Evolutionary conservation across 108 stramenopile genomes (phyloP).

Genomic region (Cyclotella distinguenda): DNA sequence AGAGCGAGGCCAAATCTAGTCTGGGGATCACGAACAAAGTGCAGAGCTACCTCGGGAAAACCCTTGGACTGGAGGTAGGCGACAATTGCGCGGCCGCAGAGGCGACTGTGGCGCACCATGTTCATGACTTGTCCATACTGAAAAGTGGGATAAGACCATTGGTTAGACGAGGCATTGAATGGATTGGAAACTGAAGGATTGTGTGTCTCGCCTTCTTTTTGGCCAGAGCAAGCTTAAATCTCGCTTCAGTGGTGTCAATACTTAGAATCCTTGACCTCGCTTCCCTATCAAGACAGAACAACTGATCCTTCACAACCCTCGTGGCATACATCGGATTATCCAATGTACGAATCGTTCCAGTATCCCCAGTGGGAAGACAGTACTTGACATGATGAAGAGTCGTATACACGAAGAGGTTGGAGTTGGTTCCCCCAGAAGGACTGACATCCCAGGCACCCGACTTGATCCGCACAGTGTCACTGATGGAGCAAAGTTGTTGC

Average conservation of each 20-base stretch:
- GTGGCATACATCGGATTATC: conserved; percentile 94
- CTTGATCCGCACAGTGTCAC: conserved; percentile 98
- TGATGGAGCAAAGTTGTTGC: conserved; percentile 94
- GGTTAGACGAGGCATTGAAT: not conserved
- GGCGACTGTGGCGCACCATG: conserved; percentile 91
- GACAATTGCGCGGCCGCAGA: conserved; percentile 97
- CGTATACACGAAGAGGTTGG: conserved; percentile 92
- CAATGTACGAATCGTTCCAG: conserved; percentile 96
- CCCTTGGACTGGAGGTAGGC: conserved; percentile 97
- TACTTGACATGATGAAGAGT: conserved; percentile 99
- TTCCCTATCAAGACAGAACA: conserved; percentile 95
- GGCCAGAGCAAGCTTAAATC: conserved; percentile 90
- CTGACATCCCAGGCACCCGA: conserved; percentile 93
- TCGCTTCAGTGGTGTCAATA: conserved; percentile 97
- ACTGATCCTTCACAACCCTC: conserved; percentile 85
- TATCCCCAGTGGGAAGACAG: conserved; percentile 93
- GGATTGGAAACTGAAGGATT: not conserved
- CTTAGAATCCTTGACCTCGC: conserved; percentile 85
- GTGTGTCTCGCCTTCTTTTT: conserved; percentile 57
- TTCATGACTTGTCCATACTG: conserved; percentile 96
- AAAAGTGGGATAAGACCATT: not conserved
- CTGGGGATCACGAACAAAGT: conserved; percentile 95
- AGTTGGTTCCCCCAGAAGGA: conserved; percentile 75
- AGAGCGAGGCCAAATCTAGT: conserved; percentile 96
- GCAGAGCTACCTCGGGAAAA: conserved; percentile 98